Evolutionary conservation across 768 basidiomycete genomes (phyloP), one percentile per base, ranked within the genome.

Genomic region (Amanita pallidorosea): DNA sequence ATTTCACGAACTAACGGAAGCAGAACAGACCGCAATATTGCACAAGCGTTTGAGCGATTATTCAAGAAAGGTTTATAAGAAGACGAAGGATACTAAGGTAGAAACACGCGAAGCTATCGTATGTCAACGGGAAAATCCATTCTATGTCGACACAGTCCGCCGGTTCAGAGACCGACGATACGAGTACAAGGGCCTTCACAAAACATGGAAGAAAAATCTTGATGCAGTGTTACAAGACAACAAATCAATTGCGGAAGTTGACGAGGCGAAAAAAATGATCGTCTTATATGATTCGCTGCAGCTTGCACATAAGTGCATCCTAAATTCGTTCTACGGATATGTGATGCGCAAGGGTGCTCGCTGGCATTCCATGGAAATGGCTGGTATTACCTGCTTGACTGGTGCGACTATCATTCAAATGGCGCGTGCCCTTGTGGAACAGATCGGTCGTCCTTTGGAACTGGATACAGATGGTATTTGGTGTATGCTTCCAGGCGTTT

Each of bases 331-430:
- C 75, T 99, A 99, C 63, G 96, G 96, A 33, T 99, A 99, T 59
- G 95, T 99, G 63, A 98, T 98, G 96, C 83, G 96, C 36, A 98
- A 99, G 64, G 96, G 96, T 47, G 96, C 96, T 15, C 75, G 96
- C 27, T 99, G 96, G 96, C 94, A 97, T 65, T 98, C 95, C 25
- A 97, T 99, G 96, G 96, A 99, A 71, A 99, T 99, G 96, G 96
- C 96, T 1, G 96, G 96, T 6, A 97, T 99, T 55, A 98, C 96
- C 9, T 99, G 96, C 68, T 72, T 98, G 47, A 98, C 96, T 0
- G 96, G 96, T 36, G 93, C 96, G 17, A 89, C 81, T 5, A 98
- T 99, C 70, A 98, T 99, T 58, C 95, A 99, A 64, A 94, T 99
- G 91, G 95, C 96, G 12, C 81, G 96, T 34, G 85, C 93, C 52